Base-by-base conservation (phyloP, 2,329 filamentous ascomycete species). In the Fusarium floridanum region DNA sequence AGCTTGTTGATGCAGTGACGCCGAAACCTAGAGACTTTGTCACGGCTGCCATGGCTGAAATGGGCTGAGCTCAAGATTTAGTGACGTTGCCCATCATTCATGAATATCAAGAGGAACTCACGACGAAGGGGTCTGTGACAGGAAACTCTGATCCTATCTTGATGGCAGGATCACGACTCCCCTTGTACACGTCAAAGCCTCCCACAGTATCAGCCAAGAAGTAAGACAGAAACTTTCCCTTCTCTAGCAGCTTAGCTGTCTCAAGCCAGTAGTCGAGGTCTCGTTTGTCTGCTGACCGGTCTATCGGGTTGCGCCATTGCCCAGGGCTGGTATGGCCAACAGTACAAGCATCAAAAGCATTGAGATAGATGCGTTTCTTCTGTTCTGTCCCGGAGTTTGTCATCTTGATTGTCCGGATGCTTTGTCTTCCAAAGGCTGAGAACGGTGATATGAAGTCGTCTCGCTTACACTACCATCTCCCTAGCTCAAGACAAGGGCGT, bases 31-130 rank as follows among this genome's bases (percentile, higher is more conserved):
- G 86, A 63, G 85, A 91, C 73, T 88, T 86, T 0, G 91, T 93
- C 0, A 84, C 91, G 1, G 90, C 90, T 2, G 91, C 91, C 90
- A 93, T 91, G 2, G 91, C 90, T 3, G 90, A 86, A 0, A 92
- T 85, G 5, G 66, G 61, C 61, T 68, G 22, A 22, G 22, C 22
- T 22, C 22, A 22, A 22, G 22, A 22, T 22, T 22, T 22, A 22
- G 22, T 22, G 22, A 22, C 22, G 22, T 22, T 22, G 22, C 22
- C 22, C 22, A 22, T 22, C 22, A 22, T 22, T 22, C 22, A 22
- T 22, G 22, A 22, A 22, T 22, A 22, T 22, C 22, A 22, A 22
- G 22, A 22, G 22, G 3, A 16, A 60, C 66, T 60, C 14, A 90
- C 86, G 59, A 71, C 61, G 4, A 92, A 78, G 0, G 91, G 91